Evolutionary conservation across 148 eudicot species (phyloP).

Genomic region (Chenopodium album): DNA sequence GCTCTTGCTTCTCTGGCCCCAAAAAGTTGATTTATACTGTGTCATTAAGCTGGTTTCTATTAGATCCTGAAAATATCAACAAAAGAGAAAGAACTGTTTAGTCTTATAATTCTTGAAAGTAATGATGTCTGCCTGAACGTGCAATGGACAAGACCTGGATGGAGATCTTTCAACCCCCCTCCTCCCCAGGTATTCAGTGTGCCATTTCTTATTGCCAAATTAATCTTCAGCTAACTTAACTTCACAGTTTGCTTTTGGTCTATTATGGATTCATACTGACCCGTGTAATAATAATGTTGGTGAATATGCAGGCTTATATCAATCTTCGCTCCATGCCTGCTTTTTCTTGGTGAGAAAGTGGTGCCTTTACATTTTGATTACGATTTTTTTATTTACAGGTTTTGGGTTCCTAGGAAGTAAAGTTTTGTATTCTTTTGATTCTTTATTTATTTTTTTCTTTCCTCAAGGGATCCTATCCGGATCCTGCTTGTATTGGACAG

Average conservation of each 20-base stretch:
- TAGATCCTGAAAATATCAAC: slow-evolving; percentile 1
- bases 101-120: not conserved
- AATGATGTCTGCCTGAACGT: not conserved
- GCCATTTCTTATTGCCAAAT: not conserved
- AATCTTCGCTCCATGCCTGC: not conserved
- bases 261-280: not conserved
- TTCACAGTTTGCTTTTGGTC: not conserved
- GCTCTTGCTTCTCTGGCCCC: slow-evolving; percentile 82
- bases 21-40: slow-evolving; percentile 46
- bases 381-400: not conserved
- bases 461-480: not conserved
- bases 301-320: slow-evolving; percentile 17
- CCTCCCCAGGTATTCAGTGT: not conserved
- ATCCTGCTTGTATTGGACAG: not conserved
- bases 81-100: slow-evolving; percentile 10
- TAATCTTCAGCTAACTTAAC: not conserved
- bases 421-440: slow-evolving; percentile 26
- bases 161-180: not conserved
- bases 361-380: not conserved
- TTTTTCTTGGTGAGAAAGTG: slow-evolving; percentile 1
- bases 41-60: slow-evolving; percentile 9
- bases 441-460: slow-evolving; percentile 23
- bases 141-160: not conserved
- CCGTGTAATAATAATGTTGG: not conserved
- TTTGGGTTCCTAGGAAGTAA: slow-evolving; percentile 1